phyloP scores from a whole-genome alignment of 768 basidiomycete genomes.

The Tricholoma saponaceum region DNA sequence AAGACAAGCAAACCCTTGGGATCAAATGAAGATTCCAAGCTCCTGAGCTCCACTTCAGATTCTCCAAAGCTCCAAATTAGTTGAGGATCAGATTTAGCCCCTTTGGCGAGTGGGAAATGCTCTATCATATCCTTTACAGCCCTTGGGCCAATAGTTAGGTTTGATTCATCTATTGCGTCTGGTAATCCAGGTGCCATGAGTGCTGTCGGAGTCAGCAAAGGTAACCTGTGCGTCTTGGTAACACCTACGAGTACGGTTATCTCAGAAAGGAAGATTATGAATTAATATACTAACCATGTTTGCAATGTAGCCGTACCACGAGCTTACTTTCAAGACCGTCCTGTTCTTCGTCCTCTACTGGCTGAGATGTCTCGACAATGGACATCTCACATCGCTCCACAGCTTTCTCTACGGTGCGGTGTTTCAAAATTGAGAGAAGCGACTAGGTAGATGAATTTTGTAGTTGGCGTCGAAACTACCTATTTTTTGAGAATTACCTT shows the following conservation, averaged over 20 bases:
- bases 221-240: conserved; percentile 75
- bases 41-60: conserved; percentile 64
- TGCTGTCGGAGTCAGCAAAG: conserved; percentile 52
- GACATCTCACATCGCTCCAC: conserved; percentile 76
- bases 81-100: conserved; percentile 67
- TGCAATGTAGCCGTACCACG: conserved; percentile 72
- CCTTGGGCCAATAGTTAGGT: conserved; percentile 66
- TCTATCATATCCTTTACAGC: conserved; percentile 76
- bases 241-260: conserved; percentile 47
- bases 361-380: conserved; percentile 47
- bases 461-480: not conserved
- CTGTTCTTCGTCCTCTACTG: conserved; percentile 36
- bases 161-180: conserved; percentile 54
- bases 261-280: not conserved
- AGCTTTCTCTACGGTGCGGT: conserved; percentile 69
- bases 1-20: conserved; percentile 44
- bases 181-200: conserved; percentile 67
- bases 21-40: conserved; percentile 62
- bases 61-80: conserved; percentile 78
- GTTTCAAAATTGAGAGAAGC: conserved; percentile 69
- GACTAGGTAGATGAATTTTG: conserved; percentile 35
- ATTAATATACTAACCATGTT: conserved; percentile 55
- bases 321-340: conserved; percentile 72
- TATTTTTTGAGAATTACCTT: conserved; percentile 52
- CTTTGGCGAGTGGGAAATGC: conserved; percentile 67